Evolutionary conservation across 306 rosid genomes (phyloP), one percentile per base, ranked within the genome.

Genomic region (Oemleria cerasiformis): DNA sequence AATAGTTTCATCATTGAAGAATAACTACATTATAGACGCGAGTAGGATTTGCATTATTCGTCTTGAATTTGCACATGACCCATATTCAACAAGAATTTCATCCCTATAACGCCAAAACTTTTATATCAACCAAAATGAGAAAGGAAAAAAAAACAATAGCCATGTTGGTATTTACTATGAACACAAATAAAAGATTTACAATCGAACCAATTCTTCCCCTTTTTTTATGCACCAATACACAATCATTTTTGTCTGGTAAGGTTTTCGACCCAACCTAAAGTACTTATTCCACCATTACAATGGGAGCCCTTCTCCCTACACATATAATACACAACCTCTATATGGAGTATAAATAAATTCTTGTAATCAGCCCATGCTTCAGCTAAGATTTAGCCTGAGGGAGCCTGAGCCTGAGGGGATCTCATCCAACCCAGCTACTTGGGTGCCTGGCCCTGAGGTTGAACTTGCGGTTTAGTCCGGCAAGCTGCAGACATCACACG

Each of bases 401-500:
- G 36, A 1, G 36, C 36, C 3, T 30, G 36, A 30, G 67, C 54
- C 5, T 6, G 45, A 39, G 9, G 39, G 72, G 15, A 39, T 53
- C 25, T 4, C 36, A 25, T 61, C 71, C n/a, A 20, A 13, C 38
- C 11, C 65, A 2, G 15, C 72, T 80, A 83, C 74, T 83, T 83
- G 59, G 84, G 79, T 49, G 57, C 61, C 72, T 75, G 73, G 74
- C 63, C 67, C 56, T 75, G 86, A 41, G 47, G 75, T 39, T 79
- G 78, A 77, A 55, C 80, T n/a, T 63, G 79, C 56, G 79, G 74
- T 79, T 88, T 88, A 45, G 87, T 75, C 70, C 81, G 90, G 80
- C 81, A 45, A 71, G 92, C 88, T 13, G 88, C 81, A 6, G 98
- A 81, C 98, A 92, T 92, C 54, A 79, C 82, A 40, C 92, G 90